A percentile compares a stretch with the other conserved stretches of the same genome.
Conservation (phyloP, 2,329 filamentous ascomycete species). For the Diaporthe vaccinii region DNA sequence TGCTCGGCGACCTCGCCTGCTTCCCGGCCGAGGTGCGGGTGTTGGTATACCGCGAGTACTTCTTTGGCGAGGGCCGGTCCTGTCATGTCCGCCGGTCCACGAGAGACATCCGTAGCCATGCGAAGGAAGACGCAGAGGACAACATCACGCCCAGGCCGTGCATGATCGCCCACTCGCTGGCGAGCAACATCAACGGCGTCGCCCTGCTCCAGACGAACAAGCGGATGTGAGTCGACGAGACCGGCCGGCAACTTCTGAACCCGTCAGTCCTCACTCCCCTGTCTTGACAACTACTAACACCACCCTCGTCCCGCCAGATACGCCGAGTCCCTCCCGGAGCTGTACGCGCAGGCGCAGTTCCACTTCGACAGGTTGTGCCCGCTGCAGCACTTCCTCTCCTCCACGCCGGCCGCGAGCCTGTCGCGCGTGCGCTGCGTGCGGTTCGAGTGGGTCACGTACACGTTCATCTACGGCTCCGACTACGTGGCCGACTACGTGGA, state of each 20-base stretch:
- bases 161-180: background rate
- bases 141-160: constrained; percentile 6
- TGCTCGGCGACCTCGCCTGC: constrained; percentile 11
- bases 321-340: constrained; percentile 1
- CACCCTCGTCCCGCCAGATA: background rate
- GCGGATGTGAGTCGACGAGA: background rate
- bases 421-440: background rate
- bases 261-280: background rate
- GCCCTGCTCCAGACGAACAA: constrained; percentile 18
- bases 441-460: constrained; percentile 28
- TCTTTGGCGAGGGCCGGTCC: background rate
- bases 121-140: background rate
- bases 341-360: constrained; percentile 16
- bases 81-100: constrained; percentile 3
- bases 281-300: background rate
- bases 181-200: constrained; percentile 18
- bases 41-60: constrained; percentile 5
- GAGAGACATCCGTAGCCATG: background rate
- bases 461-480: constrained; percentile 29
- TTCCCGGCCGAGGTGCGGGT: constrained; percentile 19
- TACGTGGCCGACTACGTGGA: constrained; percentile 21
- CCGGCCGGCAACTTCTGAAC: background rate
- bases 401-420: background rate
- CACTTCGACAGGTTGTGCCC: constrained; percentile 28
- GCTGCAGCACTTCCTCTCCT: constrained; percentile 21